A percentile compares a stretch with the other conserved stretches of the same genome.
phyloP scores from a whole-genome alignment of 352 stramenopile genomes.

The Phytophthora lateralis region DNA sequence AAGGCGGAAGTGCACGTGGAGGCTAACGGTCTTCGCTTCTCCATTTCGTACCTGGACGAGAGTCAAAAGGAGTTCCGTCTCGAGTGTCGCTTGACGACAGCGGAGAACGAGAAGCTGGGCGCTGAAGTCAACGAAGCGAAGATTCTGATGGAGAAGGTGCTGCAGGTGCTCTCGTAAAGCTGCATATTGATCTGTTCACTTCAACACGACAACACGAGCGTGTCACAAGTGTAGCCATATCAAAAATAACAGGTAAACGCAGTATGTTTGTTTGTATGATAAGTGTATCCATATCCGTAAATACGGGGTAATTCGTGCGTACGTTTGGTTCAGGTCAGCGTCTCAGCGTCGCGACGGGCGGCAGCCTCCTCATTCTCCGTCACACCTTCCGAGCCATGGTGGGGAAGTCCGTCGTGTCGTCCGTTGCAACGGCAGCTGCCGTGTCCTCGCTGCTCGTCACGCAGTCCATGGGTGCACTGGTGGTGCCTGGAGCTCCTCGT shows the following conservation, averaged over 20 bases:
- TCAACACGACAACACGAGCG: conserved; percentile 24
- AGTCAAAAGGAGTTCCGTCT: conserved; percentile 40
- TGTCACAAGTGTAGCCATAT: conserved; percentile 33
- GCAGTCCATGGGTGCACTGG: conserved; percentile 14
- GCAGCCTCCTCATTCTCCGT: conserved; percentile 17
- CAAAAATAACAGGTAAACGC: not conserved
- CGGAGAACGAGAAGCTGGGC: conserved; percentile 25
- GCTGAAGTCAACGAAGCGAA: conserved; percentile 31
- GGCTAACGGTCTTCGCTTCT: conserved; percentile 28
- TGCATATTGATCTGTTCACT: too few relatives aligned
- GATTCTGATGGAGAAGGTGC: conserved; percentile 33
- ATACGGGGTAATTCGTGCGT: conserved; percentile 27
- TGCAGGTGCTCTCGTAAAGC: conserved; percentile 32
- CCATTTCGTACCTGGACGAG: conserved; percentile 33
- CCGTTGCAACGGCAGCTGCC: conserved; percentile 16
- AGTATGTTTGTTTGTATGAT: not conserved
- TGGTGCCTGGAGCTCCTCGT: conserved; percentile 19
- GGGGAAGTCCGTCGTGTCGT: conserved; percentile 10
- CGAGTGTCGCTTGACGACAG: conserved; percentile 27
- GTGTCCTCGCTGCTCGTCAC: conserved; percentile 25
- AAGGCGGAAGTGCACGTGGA: conserved; percentile 33
- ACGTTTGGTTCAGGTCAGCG: conserved; percentile 5
- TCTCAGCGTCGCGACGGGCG: conserved; percentile 13
- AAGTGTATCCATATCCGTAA: conserved; percentile 33
- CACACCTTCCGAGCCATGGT: conserved; percentile 7